Evolutionary conservation across 305 asterid genomes (phyloP).

Genomic region (Solanum hybrid): DNA sequence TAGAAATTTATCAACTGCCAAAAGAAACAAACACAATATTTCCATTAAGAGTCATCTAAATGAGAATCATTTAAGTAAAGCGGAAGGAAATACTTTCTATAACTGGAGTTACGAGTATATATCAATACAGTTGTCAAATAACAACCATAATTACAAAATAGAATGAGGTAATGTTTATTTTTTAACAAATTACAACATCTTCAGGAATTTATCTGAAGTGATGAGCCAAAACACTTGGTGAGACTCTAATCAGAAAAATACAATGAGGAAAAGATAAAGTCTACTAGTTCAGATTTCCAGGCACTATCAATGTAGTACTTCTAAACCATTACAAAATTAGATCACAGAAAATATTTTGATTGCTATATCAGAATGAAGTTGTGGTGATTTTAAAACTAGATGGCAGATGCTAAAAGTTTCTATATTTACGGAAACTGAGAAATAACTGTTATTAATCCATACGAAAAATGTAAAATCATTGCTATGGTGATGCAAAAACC

Average conservation of each 20-base stretch:
- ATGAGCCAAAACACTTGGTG: not conserved
- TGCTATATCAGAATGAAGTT: not conserved
- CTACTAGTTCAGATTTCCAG: not conserved
- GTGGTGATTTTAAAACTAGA: not conserved
- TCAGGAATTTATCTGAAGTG: not conserved
- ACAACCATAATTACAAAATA: not conserved
- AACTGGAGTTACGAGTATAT: not conserved
- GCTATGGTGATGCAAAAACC: not conserved
- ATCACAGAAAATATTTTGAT: not conserved
- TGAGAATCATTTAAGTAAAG: not conserved
- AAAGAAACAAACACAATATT: not conserved
- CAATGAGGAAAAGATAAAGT: not conserved
- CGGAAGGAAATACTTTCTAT: not conserved
- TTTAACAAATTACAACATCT: not conserved
- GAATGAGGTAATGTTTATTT: not conserved
- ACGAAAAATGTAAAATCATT: not conserved
- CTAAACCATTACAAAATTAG: not conserved
- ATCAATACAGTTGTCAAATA: not conserved
- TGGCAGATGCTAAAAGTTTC: not conserved
- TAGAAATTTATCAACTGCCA: conserved; percentile 72
- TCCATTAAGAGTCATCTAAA: not conserved
- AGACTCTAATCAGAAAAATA: not conserved
- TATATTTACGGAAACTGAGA: not conserved
- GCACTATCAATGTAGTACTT: not conserved
- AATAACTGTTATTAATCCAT: not conserved